Percentiles rank a stretch among this genome's conserved stretches.
Conservation (phyloP, 176 grass and related monocot species). For the Bolboschoenus planiculmis region DNA sequence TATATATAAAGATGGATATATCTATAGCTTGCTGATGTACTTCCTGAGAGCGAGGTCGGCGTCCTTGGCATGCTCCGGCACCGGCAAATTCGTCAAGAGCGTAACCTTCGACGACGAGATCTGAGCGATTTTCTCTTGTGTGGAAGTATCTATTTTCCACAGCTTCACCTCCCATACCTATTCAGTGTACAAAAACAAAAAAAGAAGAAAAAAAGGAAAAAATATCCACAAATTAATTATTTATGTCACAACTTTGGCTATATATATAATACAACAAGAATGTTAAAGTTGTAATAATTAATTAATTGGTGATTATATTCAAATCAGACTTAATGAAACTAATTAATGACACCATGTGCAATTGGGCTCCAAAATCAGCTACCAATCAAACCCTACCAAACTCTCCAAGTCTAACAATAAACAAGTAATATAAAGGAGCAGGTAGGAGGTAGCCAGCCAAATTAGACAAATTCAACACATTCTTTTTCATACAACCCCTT, state of each 20-base stretch:
- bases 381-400: background rate
- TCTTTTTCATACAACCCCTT: background rate
- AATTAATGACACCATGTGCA: background rate
- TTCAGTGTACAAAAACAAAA: too few species aligned
- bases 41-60: slow-evolving; percentile 47
- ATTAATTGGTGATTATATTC: background rate
- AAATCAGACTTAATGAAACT: too few species aligned
- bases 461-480: background rate
- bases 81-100: slow-evolving; percentile 43
- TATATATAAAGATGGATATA: background rate
- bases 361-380: background rate
- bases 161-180: slow-evolving; percentile 81
- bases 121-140: slow-evolving; percentile 31
- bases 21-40: slow-evolving; percentile 42
- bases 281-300: background rate
- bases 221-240: slow-evolving; percentile 4
- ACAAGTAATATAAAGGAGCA: background rate
- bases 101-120: slow-evolving; percentile 53
- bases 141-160: slow-evolving; percentile 49
- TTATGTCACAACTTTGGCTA: background rate
- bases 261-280: too few species aligned
- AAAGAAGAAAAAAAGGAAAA: too few species aligned
- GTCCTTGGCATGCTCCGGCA: slow-evolving; percentile 36
- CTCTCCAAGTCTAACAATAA: background rate
- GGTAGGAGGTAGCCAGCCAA: too few species aligned